Conservation (phyloP, 2,329 filamentous ascomycete genomes). For the Xylaria sp. region DNA sequence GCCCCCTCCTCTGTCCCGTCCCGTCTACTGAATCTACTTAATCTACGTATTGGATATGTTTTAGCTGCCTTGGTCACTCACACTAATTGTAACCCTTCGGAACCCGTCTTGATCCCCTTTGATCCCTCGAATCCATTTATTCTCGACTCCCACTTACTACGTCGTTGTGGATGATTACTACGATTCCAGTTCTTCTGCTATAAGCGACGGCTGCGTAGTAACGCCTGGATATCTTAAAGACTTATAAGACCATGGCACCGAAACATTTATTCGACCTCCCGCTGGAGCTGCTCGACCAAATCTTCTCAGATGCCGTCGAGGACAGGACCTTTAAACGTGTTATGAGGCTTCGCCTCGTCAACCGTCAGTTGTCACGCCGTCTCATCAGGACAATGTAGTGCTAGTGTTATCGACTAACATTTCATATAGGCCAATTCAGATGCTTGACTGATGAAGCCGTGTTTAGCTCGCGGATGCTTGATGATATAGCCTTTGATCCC, state of each 20-base stretch:
- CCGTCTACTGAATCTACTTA: background rate
- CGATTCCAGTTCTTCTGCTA: background rate
- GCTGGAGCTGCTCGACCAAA: slow-evolving; percentile 40
- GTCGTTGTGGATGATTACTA: slow-evolving; percentile 7
- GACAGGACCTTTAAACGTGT: slow-evolving; percentile 39
- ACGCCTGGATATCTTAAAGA: slow-evolving; percentile 6
- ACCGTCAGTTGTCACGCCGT: slow-evolving; percentile 30
- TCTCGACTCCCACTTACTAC: slow-evolving; percentile 25
- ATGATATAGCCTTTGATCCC: slow-evolving; percentile 37
- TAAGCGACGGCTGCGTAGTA: slow-evolving; percentile 8
- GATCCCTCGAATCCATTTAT: slow-evolving; percentile 1
- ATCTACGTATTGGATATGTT: background rate
- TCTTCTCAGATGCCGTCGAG: slow-evolving; percentile 39
- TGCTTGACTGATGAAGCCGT: slow-evolving; percentile 39
- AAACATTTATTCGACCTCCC: slow-evolving; percentile 39
- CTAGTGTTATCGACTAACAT: slow-evolving; percentile 20
- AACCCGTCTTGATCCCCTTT: background rate
- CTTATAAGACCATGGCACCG: background rate
- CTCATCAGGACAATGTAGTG: background rate
- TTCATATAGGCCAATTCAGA: slow-evolving; percentile 35
- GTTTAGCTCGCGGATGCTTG: slow-evolving; percentile 37
- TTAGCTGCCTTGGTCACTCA: background rate
- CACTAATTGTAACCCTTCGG: background rate
- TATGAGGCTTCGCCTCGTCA: slow-evolving; percentile 41
- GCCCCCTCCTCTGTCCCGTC: slow-evolving; percentile 7